Evolutionary conservation across 345 rosid genomes (phyloP).

Genomic region (Bruguiera sexangula): DNA sequence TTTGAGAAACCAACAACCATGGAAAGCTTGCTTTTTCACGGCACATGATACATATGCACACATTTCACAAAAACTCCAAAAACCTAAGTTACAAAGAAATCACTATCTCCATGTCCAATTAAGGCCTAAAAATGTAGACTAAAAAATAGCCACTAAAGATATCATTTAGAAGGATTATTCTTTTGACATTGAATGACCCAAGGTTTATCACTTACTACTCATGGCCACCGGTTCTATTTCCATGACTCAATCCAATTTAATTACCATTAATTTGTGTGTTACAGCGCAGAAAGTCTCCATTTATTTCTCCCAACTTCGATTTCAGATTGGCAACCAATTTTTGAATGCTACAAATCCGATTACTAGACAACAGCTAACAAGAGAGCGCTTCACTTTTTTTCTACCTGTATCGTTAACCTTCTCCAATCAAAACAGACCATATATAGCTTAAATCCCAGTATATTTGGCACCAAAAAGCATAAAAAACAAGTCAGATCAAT

Average conservation of each 20-base stretch:
- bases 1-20: too few species aligned
- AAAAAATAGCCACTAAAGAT: not conserved
- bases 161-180: not conserved
- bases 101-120: not conserved
- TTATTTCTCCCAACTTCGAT: too few species aligned
- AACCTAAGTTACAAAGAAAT: not conserved
- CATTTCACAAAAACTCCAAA: not conserved
- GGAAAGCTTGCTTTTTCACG: too few species aligned
- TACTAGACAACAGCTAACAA: too few species aligned
- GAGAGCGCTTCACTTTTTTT: too few species aligned
- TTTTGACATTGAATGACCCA: not conserved
- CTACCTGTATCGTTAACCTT: too few species aligned
- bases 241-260: not conserved
- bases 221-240: not conserved
- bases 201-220: not conserved
- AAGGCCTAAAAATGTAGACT: not conserved
- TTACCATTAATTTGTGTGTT: too few species aligned
- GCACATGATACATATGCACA: not conserved
- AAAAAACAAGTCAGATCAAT: not conserved
- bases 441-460: not conserved
- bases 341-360: too few species aligned
- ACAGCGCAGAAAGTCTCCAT: too few species aligned
- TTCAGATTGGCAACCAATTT: too few species aligned
- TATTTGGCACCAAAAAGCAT: not conserved
- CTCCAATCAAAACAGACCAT: too few species aligned